These are phyloP conservation scores for Colletotrichum sp. DNA, from an alignment of 2,329 filamentous ascomycete species.

Conservation along the genomic window DNA sequence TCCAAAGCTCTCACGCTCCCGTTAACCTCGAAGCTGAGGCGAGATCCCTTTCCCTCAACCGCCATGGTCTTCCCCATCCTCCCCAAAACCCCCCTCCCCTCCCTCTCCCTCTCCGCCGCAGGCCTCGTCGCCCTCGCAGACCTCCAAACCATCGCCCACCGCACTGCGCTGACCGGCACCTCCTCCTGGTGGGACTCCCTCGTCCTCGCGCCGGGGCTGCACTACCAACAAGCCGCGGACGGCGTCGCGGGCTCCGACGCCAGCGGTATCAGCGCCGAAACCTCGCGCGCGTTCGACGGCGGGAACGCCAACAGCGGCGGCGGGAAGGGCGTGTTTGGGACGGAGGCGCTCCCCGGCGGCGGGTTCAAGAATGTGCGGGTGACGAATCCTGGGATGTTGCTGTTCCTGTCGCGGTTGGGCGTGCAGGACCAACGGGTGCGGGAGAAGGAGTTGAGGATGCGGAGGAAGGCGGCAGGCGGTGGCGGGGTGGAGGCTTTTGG, in stretches of 20 bases:
- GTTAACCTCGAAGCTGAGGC: neutral
- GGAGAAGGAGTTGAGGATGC: conserved; percentile 25
- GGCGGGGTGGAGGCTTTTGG: neutral
- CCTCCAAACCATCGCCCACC: conserved; percentile 58
- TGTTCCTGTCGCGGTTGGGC: neutral
- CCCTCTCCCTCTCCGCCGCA: conserved; percentile 51
- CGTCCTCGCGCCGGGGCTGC: conserved; percentile 64
- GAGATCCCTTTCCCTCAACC: neutral
- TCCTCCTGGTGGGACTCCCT: conserved; percentile 62
- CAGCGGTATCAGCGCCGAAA: conserved; percentile 39
- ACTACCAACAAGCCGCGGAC: conserved; percentile 64
- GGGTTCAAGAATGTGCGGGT: neutral
- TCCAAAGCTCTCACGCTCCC: neutral
- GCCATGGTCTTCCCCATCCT: conserved; percentile 42
- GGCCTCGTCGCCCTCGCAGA: conserved; percentile 66
- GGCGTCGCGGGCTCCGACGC: conserved; percentile 43
- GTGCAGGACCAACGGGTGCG: conserved; percentile 34
- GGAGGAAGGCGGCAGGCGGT: conserved; percentile 26
- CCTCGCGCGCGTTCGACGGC: conserved; percentile 59
- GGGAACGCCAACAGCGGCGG: neutral
- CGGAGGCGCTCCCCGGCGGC: neutral
- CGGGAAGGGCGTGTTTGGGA: neutral
- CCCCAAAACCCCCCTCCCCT: conserved; percentile 49
- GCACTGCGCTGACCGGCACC: conserved; percentile 61
- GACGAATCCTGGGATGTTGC: conserved; percentile 48